Evolutionary conservation across 257 asterid genomes (phyloP), one percentile per base, ranked within the genome.

Genomic region (Solanum piurae): DNA sequence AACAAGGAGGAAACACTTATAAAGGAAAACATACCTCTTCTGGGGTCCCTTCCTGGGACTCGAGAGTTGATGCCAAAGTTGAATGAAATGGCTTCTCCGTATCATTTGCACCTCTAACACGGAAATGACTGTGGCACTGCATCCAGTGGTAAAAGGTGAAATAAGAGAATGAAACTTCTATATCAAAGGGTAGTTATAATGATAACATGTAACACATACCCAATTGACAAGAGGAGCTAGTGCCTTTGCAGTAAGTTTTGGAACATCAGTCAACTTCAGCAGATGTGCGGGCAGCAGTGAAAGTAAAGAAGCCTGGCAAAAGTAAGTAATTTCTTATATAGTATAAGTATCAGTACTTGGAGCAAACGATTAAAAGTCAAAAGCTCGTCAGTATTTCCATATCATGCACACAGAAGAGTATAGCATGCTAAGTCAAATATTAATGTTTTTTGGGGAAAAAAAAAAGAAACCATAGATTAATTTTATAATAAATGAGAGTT

Each of bases 291-390:
- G 99, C 89, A 97, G 92, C 83, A 96, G 95, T 77, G 99, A 95
- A 52, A 96, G 98, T 86, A 97, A 91, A 87, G 98, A 92, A 87
- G 99, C 99, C 99, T 97, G 98, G 88, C 88, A 93, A 76, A 74
- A 83, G 90, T 90, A 80, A 87, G 74, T 84, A 77, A 73, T 82
- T 31, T 83, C 89, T 91, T 85, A 42, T 27, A 40, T 76, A 13
- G 31, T 76, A 44, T 79, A 27, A 16, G 27, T 8, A 79, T 14
- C 69, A 49, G 86, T 49, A 82, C 86, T 2, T 29, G 29, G 69
- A 49, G 44, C 16, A 40, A 49, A 82, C 23, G 0, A 21, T 82
- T 49, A 9, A 82, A 49, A 82, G 14, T 66, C 69, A 46, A 82
- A 29, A 18, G 10, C 38, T 46, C 86, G 23, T 18, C 69, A 31